Conservation (phyloP, 345 rosid genomes). For the Syzygium aromaticum region DNA sequence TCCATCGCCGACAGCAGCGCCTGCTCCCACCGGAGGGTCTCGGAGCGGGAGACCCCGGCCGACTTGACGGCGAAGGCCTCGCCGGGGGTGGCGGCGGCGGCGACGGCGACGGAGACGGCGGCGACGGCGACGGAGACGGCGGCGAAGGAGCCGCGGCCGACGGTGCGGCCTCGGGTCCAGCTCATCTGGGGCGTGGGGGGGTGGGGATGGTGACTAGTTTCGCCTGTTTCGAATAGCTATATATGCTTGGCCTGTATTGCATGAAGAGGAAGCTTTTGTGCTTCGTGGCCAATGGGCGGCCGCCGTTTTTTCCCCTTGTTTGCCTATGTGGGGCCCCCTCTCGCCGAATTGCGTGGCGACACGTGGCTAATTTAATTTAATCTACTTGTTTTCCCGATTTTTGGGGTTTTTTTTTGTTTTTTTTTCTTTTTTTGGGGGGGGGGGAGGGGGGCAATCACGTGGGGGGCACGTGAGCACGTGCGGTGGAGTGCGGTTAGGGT, state of each 20-base stretch:
- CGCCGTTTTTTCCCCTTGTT: constrained; percentile 7
- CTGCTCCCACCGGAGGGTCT: constrained; percentile 28
- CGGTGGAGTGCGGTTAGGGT: background rate
- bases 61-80: constrained; percentile 50
- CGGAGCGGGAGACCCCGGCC: constrained; percentile 25
- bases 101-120: background rate
- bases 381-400: background rate
- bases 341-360: background rate
- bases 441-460: constrained; percentile 1
- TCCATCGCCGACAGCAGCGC: constrained; percentile 20
- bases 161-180: constrained; percentile 42
- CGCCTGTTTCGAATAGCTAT: no score
- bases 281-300: constrained; percentile 31
- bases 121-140: constrained; percentile 28
- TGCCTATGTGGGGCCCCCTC: background rate
- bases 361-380: constrained; percentile 12
- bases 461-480: constrained; percentile 18
- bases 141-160: constrained; percentile 56
- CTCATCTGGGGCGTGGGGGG: constrained; percentile 18
- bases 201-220: background rate
- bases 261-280: background rate
- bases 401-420: no score
- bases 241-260: constrained; percentile 3
- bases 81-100: constrained; percentile 12
- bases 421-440: background rate